Base-by-base conservation (phyloP, 345 rosid species). In the Excoecaria cochinchinensis region DNA sequence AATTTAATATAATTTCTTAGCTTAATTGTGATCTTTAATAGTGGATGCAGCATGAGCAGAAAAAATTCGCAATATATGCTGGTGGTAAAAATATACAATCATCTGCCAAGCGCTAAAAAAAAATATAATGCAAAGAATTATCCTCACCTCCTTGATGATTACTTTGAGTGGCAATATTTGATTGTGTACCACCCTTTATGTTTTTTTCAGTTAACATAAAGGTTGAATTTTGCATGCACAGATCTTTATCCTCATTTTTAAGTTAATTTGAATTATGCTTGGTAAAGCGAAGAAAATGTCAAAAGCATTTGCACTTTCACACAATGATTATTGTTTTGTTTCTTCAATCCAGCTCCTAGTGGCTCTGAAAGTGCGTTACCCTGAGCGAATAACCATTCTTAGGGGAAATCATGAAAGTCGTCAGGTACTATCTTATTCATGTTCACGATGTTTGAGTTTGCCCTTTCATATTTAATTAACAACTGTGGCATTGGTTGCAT, bases 371-470 rank as follows among this genome's bases (percentile, higher is more conserved):
- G 96, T 92, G 72, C 93, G 94, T 53, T 89, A 90, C 84, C 84
- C 90, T 76, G 94, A 90, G 64, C 89, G 99, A 77, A 88, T 95
- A 78, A 95, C 99, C 12, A 91, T 92, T 84, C 89, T 95, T 17
- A 85, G 99, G 80, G 99, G 99, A 79, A 94, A 95, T 75, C 99
- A 95, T 71, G 99, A 95, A 85, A 92, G 97, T 74, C 97, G 99
- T 59, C 99, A 95, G 97, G 99, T 95, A 85, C 39, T 77, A 51
- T 55, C 71, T 14, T 15, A 19, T 56, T 19, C 25, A 21, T 56
- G 11, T 56, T 8, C 1, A 16, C 38, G 6, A 63, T 63, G 8
- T 15, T 19, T 38, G 48, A 63, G 68, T 3, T 39, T 38, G 17
- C n/a, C 17, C 68, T 63, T 14, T 60, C 2, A 31, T 31, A 31